Base-by-base conservation (phyloP, 345 rosid species). In the Erysimum cheiranthoides region DNA sequence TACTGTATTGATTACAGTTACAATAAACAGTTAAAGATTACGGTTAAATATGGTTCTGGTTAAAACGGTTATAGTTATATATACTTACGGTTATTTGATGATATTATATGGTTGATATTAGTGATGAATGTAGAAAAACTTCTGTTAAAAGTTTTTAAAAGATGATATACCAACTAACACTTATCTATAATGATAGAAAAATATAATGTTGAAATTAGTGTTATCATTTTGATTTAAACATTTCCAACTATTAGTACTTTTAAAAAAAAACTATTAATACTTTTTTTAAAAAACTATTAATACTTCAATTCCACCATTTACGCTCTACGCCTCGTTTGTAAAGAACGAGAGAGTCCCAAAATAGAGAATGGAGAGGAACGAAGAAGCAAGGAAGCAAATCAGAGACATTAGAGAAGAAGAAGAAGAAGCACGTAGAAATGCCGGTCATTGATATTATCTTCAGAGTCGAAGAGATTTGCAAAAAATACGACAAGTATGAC, bases 391-490 rank as follows among this genome's bases (percentile, higher is more conserved):
- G 57, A 50, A 42, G 3, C 42, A 4, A 36, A 63, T 56, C 65
- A 13, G 30, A 54, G 35, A 59, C 30, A 42, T 73, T 54, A 36
- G 27, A 46, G 66, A 66, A 74, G 49, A 66, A 61, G 32, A 74
- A 57, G 21, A 43, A 59, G 30, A 11, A 53, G 6, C 12, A 4
- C 17, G 10, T 6, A 39, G 70, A 80, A 18, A 93, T 89, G 97
- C 80, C 84, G 47, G 91, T 89, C 43, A 87, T 89, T 4, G 86
- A 88, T 62, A 82, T 91, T 70, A 74, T 88, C 66, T 91, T 87
- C 74, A 68, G 96, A 73, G 87, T 89, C 66, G 95, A 94, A 8
- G 88, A 83, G 71, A 88, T 94, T 17, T 90, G 98, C 85, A 91
- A 83, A 83, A 91, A 82, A 70, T 90, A 90, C 58, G 95, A 90